phyloP scores from a whole-genome alignment of 2,329 filamentous ascomycete genomes.

The Grosmannia penicillata region DNA sequence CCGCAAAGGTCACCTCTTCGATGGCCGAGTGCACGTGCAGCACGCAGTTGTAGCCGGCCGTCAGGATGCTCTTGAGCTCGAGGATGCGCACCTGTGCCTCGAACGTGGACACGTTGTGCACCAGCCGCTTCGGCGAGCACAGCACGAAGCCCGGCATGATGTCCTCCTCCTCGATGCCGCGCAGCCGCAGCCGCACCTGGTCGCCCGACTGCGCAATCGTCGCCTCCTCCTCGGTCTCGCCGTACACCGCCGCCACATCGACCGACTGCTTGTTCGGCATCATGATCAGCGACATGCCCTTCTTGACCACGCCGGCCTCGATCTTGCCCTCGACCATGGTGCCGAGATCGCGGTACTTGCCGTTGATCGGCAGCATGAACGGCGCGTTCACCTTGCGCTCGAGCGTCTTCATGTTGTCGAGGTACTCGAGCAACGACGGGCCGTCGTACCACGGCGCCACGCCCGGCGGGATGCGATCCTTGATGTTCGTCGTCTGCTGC shows the following conservation, averaged over 20 bases:
- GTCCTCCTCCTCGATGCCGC: conserved; percentile 95
- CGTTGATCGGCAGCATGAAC: conserved; percentile 97
- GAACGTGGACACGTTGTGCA: conserved; percentile 78
- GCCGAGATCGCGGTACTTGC: conserved; percentile 94
- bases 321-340: conserved; percentile 97
- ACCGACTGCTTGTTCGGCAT: conserved; percentile 88
- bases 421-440: conserved; percentile 82
- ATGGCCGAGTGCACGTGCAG: conserved; percentile 94
- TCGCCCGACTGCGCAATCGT: conserved; percentile 74
- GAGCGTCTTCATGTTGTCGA: conserved; percentile 54
- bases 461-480: conserved; percentile 67
- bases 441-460: conserved; percentile 73
- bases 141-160: conserved; percentile 91
- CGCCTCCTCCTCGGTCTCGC: conserved; percentile 92
- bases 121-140: conserved; percentile 84
- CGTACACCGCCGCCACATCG: conserved; percentile 73
- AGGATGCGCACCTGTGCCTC: conserved; percentile 95
- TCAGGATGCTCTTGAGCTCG: conserved; percentile 86
- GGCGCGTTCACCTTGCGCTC: conserved; percentile 94
- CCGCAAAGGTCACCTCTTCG: conserved; percentile 87
- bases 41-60: conserved; percentile 93
- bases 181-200: conserved; percentile 80
- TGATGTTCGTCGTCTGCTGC: conserved; percentile 74
- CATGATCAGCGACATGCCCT: conserved; percentile 72
- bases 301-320: conserved; percentile 86